Conservation (phyloP, 2,329 filamentous ascomycete genomes). For the Monosporascus sp. region DNA sequence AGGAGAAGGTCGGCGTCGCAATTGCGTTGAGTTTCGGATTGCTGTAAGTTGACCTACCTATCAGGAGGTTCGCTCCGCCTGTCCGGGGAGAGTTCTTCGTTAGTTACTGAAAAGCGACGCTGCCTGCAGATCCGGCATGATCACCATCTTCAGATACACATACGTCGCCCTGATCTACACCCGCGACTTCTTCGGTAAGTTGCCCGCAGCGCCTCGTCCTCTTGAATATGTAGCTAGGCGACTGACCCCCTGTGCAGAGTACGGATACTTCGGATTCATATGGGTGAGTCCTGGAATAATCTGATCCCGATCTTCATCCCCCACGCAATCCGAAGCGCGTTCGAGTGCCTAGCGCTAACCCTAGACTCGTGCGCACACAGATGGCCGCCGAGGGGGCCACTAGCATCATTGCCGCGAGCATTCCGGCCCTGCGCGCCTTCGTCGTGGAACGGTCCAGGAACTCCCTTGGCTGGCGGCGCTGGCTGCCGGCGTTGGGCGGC, state of each 20-base stretch:
- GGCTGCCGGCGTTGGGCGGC: not conserved
- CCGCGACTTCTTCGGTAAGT: slow-evolving; percentile 4
- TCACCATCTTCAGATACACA: slow-evolving; percentile 5
- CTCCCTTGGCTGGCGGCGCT: not conserved
- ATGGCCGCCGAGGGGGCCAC: slow-evolving; percentile 4
- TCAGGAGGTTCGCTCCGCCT: not conserved
- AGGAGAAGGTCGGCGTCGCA: slow-evolving; percentile 4
- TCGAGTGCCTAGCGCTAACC: not conserved
- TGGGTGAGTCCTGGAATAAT: not conserved
- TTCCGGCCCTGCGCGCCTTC: slow-evolving; percentile 4
- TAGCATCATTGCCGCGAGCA: slow-evolving; percentile 5
- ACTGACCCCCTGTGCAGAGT: not conserved
- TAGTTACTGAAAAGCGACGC: not conserved
- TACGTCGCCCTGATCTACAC: not conserved
- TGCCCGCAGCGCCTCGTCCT: not conserved
- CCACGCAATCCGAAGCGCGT: not conserved
- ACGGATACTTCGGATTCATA: slow-evolving; percentile 4
- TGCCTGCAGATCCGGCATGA: not conserved
- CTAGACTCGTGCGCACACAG: not conserved
- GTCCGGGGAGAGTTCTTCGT: not conserved
- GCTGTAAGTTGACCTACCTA: not conserved
- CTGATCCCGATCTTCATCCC: not conserved
- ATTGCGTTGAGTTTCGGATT: slow-evolving; percentile 5
- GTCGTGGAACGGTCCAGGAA: not conserved
- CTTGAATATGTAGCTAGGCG: not conserved